phyloP scores from a whole-genome alignment of 2,329 filamentous ascomycete genomes.

The Colletotrichum abscissum region DNA sequence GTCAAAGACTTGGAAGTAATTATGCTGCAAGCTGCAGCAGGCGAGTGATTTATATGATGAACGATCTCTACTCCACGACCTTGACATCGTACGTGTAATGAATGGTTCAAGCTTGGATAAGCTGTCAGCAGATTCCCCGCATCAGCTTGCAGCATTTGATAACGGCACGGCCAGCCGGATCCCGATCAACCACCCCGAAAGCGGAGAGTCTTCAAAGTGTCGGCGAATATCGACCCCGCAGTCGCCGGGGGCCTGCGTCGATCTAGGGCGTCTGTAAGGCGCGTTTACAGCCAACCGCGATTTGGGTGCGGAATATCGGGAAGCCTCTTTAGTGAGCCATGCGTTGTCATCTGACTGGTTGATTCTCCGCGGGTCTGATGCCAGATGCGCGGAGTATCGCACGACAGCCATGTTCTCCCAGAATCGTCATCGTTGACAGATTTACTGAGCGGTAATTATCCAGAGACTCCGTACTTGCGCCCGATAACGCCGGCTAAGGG shows the following conservation, averaged over 20 bases:
- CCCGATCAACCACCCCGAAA: not conserved
- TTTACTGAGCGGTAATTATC: too few relatives aligned
- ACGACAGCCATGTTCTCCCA: too few relatives aligned
- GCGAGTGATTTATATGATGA: not conserved
- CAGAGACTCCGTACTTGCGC: too few relatives aligned
- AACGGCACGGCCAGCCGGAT: constrained; percentile 1
- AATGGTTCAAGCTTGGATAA: too few relatives aligned
- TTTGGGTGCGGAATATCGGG: not conserved
- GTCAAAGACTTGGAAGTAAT: too few relatives aligned
- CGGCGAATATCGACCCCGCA: not conserved
- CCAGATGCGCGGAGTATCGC: not conserved
- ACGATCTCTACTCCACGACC: too few relatives aligned
- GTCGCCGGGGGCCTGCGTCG: not conserved
- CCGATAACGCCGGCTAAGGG: too few relatives aligned
- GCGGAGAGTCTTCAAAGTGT: not conserved
- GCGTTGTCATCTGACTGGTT: not conserved
- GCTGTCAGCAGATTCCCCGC: constrained; percentile 1
- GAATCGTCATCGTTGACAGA: too few relatives aligned
- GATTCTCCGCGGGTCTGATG: not conserved
- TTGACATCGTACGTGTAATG: not conserved
- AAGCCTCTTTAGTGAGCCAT: not conserved
- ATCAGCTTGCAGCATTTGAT: not conserved
- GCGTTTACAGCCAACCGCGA: not conserved
- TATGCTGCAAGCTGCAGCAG: too few relatives aligned
- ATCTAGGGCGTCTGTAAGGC: not conserved